phyloP scores from a whole-genome alignment of 1,284 basidiomycete genomes.

The Leccinum cinnamomeum region DNA sequence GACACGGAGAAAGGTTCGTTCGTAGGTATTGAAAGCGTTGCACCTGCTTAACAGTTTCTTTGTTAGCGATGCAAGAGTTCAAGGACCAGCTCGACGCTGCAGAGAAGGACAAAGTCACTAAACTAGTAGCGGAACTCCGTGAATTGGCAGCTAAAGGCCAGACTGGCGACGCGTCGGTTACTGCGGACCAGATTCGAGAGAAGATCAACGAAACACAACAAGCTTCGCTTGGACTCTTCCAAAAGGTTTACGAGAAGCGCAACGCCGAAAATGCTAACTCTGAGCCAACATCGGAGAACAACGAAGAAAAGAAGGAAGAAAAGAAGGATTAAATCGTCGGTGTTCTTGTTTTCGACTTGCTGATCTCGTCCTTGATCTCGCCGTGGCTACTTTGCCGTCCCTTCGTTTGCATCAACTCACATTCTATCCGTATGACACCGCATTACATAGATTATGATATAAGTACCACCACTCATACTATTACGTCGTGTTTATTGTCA shows the following conservation, averaged over 20 bases:
- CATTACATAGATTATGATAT: slow-evolving; percentile 34
- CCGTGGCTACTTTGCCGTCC: slow-evolving; percentile 26
- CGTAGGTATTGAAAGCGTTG: background rate
- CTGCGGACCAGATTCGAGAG: slow-evolving; percentile 86
- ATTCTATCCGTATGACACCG: slow-evolving; percentile 9
- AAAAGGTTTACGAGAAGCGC: slow-evolving; percentile 97
- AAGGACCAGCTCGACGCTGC: slow-evolving; percentile 92
- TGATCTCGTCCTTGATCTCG: slow-evolving; percentile 11
- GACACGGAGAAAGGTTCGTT: slow-evolving; percentile 91
- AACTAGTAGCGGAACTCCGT: slow-evolving; percentile 84
- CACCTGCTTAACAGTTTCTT: slow-evolving; percentile 6
- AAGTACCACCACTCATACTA: slow-evolving; percentile 35
- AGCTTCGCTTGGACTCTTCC: slow-evolving; percentile 96
- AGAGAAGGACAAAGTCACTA: slow-evolving; percentile 93
- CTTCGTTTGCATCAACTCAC: slow-evolving; percentile 25
- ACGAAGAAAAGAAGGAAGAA: slow-evolving; percentile 56
- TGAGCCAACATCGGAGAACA: slow-evolving; percentile 48
- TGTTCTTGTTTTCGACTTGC: background rate
- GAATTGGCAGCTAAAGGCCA: slow-evolving; percentile 92
- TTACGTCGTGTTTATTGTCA: slow-evolving; percentile 22
- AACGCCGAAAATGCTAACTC: slow-evolving; percentile 62
- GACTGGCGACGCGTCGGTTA: slow-evolving; percentile 78
- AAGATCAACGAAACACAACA: slow-evolving; percentile 97
- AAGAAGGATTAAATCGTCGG: slow-evolving; percentile 63
- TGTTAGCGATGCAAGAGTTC: slow-evolving; percentile 90